Conservation (phyloP, 1,284 basidiomycete genomes). For the Anthracocystis setariae region DNA sequence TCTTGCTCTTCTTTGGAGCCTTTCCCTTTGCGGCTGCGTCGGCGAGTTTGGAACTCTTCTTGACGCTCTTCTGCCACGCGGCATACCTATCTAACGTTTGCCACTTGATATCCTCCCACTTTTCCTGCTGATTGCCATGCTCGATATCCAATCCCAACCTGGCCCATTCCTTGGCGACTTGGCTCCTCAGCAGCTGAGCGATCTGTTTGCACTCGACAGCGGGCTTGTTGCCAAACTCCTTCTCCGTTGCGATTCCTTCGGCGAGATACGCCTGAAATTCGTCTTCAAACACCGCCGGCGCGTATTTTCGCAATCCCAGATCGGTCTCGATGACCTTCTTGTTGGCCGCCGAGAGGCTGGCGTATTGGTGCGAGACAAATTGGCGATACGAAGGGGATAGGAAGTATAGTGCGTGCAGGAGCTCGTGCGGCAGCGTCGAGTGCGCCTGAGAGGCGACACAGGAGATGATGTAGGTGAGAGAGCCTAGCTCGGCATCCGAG, state of each 20-base stretch:
- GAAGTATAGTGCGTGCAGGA: slow-evolving; percentile 61
- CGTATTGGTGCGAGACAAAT: slow-evolving; percentile 36
- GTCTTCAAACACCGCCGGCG: slow-evolving; percentile 53
- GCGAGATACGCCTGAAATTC: slow-evolving; percentile 64
- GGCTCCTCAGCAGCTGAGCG: slow-evolving; percentile 22
- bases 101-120: slow-evolving; percentile 47
- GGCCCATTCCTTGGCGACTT: slow-evolving; percentile 37
- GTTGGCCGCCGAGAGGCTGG: slow-evolving; percentile 31
- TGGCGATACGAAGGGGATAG: slow-evolving; percentile 51
- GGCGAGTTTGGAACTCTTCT: slow-evolving; percentile 12
- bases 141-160: slow-evolving; percentile 23
- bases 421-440: slow-evolving; percentile 59
- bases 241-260: slow-evolving; percentile 43
- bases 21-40: slow-evolving; percentile 14
- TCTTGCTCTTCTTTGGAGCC: slow-evolving; percentile 34
- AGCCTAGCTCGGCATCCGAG: background rate
- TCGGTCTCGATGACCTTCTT: slow-evolving; percentile 55
- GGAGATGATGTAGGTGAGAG: slow-evolving; percentile 57
- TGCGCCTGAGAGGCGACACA: slow-evolving; percentile 46
- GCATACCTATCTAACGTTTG: slow-evolving; percentile 41
- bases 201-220: slow-evolving; percentile 46
- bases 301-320: slow-evolving; percentile 57
- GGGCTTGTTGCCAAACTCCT: slow-evolving; percentile 57
- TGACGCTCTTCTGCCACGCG: slow-evolving; percentile 32
- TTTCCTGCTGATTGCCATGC: slow-evolving; percentile 23